These are phyloP conservation scores for Gracilaria caudata DNA, from an alignment of 23 red algal genomes.

Conservation along the genomic window DNA sequence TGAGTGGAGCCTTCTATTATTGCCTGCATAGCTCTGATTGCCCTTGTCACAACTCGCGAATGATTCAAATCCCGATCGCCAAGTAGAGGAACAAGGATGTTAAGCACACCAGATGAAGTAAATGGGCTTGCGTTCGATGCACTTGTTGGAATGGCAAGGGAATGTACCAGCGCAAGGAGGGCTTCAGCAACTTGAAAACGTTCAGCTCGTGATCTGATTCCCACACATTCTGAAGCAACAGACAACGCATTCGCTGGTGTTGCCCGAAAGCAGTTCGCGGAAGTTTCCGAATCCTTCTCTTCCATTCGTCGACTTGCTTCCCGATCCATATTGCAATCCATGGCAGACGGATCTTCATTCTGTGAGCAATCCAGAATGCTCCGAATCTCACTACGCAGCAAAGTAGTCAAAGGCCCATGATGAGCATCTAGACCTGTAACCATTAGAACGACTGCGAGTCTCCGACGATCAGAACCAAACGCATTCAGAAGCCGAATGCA, in stretches of 20 bases:
- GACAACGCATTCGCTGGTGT: not conserved
- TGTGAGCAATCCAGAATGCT: slow-evolving; percentile 1
- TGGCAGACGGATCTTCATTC: not conserved
- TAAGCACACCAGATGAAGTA: slow-evolving; percentile 46
- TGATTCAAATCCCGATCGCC: slow-evolving; percentile 51
- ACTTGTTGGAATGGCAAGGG: slow-evolving; percentile 31
- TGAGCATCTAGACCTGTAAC: slow-evolving; percentile 48
- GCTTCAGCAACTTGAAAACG: slow-evolving; percentile 37
- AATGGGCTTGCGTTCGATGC: slow-evolving; percentile 40
- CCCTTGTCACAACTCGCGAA: slow-evolving; percentile 58
- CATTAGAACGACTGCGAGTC: slow-evolving; percentile 16
- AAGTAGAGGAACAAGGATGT: slow-evolving; percentile 48
- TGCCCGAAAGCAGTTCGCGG: not conserved
- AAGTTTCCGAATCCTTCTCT: not conserved
- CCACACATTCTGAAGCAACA: slow-evolving; percentile 22
- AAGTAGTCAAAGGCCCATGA: slow-evolving; percentile 62
- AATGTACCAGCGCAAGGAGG: slow-evolving; percentile 58
- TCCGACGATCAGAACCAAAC: slow-evolving; percentile 40
- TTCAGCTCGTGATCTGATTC: not conserved
- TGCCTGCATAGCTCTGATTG: slow-evolving; percentile 69
- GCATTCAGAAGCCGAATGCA: slow-evolving; percentile 70
- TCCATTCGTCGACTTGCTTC: not conserved
- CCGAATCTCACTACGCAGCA: slow-evolving; percentile 65
- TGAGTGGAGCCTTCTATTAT: slow-evolving; percentile 59
- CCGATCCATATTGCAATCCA: slow-evolving; percentile 10